Base-by-base conservation (phyloP, 2,329 filamentous ascomycete genomes). In the Fusarium caatingaense region DNA sequence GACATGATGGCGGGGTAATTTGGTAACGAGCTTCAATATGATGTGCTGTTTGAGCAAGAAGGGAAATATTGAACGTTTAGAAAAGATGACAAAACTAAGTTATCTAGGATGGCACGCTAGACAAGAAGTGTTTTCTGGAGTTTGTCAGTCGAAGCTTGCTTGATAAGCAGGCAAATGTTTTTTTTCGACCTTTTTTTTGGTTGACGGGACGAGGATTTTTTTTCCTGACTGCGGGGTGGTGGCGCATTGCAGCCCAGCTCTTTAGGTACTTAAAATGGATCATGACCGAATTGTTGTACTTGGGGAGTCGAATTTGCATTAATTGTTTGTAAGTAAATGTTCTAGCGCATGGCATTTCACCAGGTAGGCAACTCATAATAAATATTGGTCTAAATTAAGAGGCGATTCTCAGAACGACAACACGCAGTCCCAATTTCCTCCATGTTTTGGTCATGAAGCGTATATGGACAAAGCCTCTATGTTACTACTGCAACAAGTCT, bases 1-100 rank as follows among this genome's bases (percentile, higher is more conserved):
- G 77, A 77, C 77, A 79, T 79, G 68, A 75, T 74, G 69, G 68
- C 69, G 64, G 69, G 73, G 73, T 74, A 73, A 45, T 71, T 73
- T 57, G 45, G 20, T 30, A 37, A 60, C 11, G 25, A 50, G 46
- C n/a, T 27, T 47, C 28, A 34, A 46, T 12, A 28, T 50, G 20
- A 25, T 56, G 16, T 42, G 25, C 44, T 60, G 34, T n/a, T 46
- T 30, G 41, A 55, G 40, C 10, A 8, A 5, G 28, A 40, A 21
- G 21, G 6, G 12, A 27, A 32, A 27, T 23, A n/a, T 53, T 6
- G 32, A 16, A 46, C 23, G 41, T 20, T 37, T 16, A 5, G 23
- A 23, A 46, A 41, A 28, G 28, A 48, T 21, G 11, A 27, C n/a
- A 47, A 21, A 44, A 32, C 9, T 23, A 34, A 15, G 42, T 6